phyloP scores from a whole-genome alignment of 331 rosid species.

The Stylosanthes scabra region DNA sequence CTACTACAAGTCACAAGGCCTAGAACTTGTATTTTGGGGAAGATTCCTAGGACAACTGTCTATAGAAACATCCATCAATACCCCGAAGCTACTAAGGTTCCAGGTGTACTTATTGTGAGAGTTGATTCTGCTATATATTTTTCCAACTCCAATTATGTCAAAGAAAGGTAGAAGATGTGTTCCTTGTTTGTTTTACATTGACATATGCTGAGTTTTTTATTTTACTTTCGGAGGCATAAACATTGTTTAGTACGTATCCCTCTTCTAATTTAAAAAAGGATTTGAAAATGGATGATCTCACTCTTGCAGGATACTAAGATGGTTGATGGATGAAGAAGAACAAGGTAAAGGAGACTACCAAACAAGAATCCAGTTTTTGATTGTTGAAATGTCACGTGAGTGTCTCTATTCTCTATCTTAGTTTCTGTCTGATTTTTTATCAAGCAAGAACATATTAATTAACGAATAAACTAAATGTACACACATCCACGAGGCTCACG shows the following conservation, averaged over 20 bases:
- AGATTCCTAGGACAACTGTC: conserved; percentile 78
- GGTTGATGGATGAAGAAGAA: conserved; percentile 87
- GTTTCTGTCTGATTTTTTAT: neutral
- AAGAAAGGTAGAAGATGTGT: conserved; percentile 69
- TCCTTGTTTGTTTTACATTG: conserved; percentile 24
- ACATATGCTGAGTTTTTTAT: neutral
- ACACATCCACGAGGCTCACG: no score
- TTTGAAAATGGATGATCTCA: neutral
- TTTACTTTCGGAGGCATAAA: neutral
- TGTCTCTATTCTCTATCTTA: conserved; percentile 10
- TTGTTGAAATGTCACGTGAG: conserved; percentile 97
- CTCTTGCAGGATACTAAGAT: conserved; percentile 81
- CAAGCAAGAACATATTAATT: neutral
- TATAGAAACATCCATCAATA: conserved; percentile 90
- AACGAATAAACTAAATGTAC: no score
- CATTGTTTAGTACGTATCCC: neutral
- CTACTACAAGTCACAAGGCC: conserved; percentile 96
- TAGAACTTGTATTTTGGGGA: conserved; percentile 89
- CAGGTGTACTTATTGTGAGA: conserved; percentile 84
- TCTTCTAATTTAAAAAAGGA: conserved; percentile 5
- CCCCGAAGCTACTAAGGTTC: conserved; percentile 82
- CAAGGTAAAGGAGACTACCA: conserved; percentile 49
- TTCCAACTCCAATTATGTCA: conserved; percentile 92
- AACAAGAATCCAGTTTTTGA: conserved; percentile 74
- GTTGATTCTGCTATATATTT: conserved; percentile 95